Base-by-base conservation (phyloP, 345 rosid genomes). In the Populus deltoides region DNA sequence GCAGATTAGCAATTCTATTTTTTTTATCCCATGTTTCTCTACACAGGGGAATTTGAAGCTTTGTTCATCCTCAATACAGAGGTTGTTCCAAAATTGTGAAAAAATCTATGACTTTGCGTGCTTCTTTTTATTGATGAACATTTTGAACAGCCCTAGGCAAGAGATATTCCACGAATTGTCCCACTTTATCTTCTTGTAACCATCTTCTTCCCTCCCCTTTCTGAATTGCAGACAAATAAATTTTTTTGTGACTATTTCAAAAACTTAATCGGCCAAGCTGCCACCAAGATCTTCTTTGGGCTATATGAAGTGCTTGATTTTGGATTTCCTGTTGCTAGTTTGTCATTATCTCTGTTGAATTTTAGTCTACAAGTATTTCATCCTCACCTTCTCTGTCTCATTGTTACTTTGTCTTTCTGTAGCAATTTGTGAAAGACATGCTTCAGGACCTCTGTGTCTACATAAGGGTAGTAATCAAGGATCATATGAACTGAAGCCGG, bases 391-490 rank as follows among this genome's bases (percentile, higher is more conserved):
- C 61, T 18, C 18, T 62, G 33, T 72, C 57, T 67, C 73, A 20
- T 53, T 31, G 24, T 68, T 24, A 31, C 35, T 57, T 13, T 16
- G 25, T 80, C 51, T 70, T 29, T 49, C 43, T 79, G 86, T 85
- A 91, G 98, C 98, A 90, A 91, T 94, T 92, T 73, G 53, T 94
- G 86, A 94, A 92, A 85, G 97, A 91, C 73, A 82, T 94, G 73
- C 89, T 94, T 27, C 92, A 87, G 81, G 96, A 94, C 70, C 94
- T 94, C 13, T 92, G 97, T 74, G 89, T 94, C 29, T 94, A 90
- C 90, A 94, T 86, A 94, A 90, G 83, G 98, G 97, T 68, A 83
- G 87, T 18, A 91, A 89, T 81, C 98, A 92, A 85, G 97, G 97
- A 76, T 86, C 98, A 55, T 94, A 94, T 78, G 94, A 92, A 88